Conservation (phyloP, 768 basidiomycete genomes). For the Boletus rubescentipes region DNA sequence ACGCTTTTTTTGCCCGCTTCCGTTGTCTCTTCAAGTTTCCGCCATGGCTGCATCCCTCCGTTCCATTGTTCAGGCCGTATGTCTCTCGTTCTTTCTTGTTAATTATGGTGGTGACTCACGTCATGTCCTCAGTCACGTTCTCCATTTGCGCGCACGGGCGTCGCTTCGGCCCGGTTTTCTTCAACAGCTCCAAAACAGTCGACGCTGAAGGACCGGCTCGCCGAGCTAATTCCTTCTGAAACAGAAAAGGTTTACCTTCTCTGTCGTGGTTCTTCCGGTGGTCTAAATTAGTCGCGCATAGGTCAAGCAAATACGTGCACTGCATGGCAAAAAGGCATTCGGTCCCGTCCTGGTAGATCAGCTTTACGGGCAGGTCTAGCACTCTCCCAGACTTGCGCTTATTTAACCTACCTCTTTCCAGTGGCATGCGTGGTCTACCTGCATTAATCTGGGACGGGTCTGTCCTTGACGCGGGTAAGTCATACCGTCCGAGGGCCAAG, state of each 20-base stretch:
- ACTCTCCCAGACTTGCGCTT: background rate
- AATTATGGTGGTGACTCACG: background rate
- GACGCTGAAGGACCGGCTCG: constrained; percentile 88
- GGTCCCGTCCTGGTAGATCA: constrained; percentile 91
- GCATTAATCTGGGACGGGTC: constrained; percentile 99
- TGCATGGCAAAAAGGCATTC: constrained; percentile 91
- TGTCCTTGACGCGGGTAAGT: constrained; percentile 86
- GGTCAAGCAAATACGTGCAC: constrained; percentile 82
- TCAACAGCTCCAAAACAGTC: constrained; percentile 66
- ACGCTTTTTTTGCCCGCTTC: constrained; percentile 7
- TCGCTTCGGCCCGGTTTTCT: constrained; percentile 56
- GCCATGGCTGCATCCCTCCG: constrained; percentile 47
- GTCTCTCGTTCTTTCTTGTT: constrained; percentile 23
- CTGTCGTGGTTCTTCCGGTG: background rate
- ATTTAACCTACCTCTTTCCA: constrained; percentile 27
- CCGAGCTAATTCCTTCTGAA: constrained; percentile 90
- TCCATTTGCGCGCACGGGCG: constrained; percentile 41
- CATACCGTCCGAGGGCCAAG: background rate
- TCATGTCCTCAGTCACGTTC: constrained; percentile 46
- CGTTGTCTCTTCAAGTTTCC: background rate
- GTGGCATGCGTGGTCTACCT: constrained; percentile 86
- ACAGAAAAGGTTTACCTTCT: constrained; percentile 38
- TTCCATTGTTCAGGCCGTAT: constrained; percentile 35
- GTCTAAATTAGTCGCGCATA: constrained; percentile 36
- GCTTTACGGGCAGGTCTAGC: constrained; percentile 71